Conservation (phyloP, 2,329 filamentous ascomycete species). For the Hypocrella siamensis region DNA sequence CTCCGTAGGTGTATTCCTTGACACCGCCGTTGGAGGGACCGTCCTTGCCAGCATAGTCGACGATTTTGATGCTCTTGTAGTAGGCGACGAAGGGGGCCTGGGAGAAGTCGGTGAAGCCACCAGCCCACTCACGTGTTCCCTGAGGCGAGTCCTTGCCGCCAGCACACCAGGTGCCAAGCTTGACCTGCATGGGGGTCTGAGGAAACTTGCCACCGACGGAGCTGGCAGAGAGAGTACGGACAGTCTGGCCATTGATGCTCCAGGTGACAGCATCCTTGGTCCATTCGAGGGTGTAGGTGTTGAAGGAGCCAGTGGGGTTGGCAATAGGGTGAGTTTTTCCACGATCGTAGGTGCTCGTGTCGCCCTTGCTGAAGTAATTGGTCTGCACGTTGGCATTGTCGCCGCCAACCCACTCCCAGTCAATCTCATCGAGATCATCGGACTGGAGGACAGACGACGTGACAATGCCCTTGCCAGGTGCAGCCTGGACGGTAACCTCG, state of each 20-base stretch:
- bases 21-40: conserved; percentile 17
- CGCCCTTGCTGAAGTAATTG: conserved; percentile 71
- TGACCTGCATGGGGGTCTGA: conserved; percentile 59
- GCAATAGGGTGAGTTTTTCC: conserved; percentile 43
- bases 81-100: conserved; percentile 26
- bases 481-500: conserved; percentile 62
- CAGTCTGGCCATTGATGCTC: conserved; percentile 43
- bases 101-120: conserved; percentile 34
- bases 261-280: conserved; percentile 46
- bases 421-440: conserved; percentile 68
- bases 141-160: conserved; percentile 40
- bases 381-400: conserved; percentile 55
- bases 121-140: conserved; percentile 59
- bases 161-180: conserved; percentile 52
- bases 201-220: conserved; percentile 46
- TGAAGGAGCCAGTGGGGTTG: conserved; percentile 31
- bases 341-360: conserved; percentile 54
- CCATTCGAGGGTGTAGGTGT: conserved; percentile 58
- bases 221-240: conserved; percentile 45
- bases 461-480: conserved; percentile 71
- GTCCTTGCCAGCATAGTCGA: conserved; percentile 26
- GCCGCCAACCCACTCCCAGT: conserved; percentile 70
- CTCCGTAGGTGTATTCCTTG: conserved; percentile 24
- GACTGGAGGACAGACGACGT: conserved; percentile 84
- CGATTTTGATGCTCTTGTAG: conserved; percentile 28